These are phyloP conservation scores for Scytalidium sp. DNA, from an alignment of 2,329 filamentous ascomycete species.

Conservation along the genomic window DNA sequence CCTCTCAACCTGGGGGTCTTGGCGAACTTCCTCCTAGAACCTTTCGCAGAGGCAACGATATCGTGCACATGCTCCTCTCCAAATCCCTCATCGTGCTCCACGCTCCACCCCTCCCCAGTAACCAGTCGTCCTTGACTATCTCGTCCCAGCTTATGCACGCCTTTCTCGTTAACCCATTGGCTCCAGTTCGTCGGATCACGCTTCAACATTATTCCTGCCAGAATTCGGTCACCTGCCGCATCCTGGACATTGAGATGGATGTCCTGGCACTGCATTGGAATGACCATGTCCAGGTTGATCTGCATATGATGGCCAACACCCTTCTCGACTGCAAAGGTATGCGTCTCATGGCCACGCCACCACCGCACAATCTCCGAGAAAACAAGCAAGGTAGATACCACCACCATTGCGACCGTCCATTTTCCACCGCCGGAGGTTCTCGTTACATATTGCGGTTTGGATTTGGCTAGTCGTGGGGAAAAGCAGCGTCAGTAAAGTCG, in stretches of 20 bases:
- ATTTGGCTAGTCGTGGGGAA: slow-evolving; percentile 65
- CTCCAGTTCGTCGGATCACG: slow-evolving; percentile 77
- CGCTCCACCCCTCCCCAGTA: slow-evolving; percentile 55
- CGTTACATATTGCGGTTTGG: slow-evolving; percentile 88
- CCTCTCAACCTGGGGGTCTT: slow-evolving; percentile 67
- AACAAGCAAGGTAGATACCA: slow-evolving; percentile 72
- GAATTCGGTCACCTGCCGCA: slow-evolving; percentile 85
- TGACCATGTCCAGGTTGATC: slow-evolving; percentile 92
- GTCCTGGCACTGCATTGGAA: slow-evolving; percentile 82
- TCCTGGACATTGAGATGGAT: slow-evolving; percentile 98
- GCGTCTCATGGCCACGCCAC: slow-evolving; percentile 80
- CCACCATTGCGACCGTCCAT: slow-evolving; percentile 82
- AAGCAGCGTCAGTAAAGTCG: background rate
- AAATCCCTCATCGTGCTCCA: slow-evolving; percentile 62
- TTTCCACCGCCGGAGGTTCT: slow-evolving; percentile 84
- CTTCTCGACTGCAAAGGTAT: slow-evolving; percentile 93
- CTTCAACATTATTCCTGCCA: slow-evolving; percentile 71
- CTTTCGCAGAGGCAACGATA: slow-evolving; percentile 71
- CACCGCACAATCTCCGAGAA: slow-evolving; percentile 77
- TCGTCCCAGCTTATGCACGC: slow-evolving; percentile 57
- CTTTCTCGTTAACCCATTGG: slow-evolving; percentile 74
- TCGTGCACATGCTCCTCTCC: slow-evolving; percentile 87
- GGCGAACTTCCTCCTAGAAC: slow-evolving; percentile 60
- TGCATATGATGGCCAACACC: slow-evolving; percentile 83
- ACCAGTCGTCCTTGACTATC: slow-evolving; percentile 53